These are phyloP conservation scores for Phoma sp. DNA, from an alignment of 2,329 filamentous ascomycete species.

Conservation along the genomic window DNA sequence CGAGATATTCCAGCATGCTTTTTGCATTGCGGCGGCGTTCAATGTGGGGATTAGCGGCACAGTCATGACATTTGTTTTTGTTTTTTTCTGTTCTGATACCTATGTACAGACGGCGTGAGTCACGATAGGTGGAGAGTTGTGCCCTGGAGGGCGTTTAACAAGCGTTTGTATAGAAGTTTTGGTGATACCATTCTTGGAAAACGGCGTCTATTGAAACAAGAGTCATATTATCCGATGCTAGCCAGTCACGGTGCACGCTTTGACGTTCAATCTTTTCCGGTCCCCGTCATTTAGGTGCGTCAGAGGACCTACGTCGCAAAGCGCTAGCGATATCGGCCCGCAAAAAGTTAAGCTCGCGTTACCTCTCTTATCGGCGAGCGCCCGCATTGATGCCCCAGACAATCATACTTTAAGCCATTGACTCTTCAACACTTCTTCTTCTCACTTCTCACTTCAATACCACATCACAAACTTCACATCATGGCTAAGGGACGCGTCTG, in stretches of 20 bases:
- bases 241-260: not conserved
- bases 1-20: conserved; percentile 5
- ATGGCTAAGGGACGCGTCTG: conserved; percentile 55
- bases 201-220: not conserved
- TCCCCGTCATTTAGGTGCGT: conserved; percentile 2
- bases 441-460: conserved; percentile 4
- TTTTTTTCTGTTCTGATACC: conserved; percentile 16
- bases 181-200: conserved; percentile 10
- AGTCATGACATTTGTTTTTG: not conserved
- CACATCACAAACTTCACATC: conserved; percentile 7
- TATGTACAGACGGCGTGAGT: conserved; percentile 4
- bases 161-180: conserved; percentile 5
- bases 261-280: conserved; percentile 1
- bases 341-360: conserved; percentile 22
- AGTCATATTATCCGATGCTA: conserved; percentile 8
- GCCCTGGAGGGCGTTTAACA: not conserved
- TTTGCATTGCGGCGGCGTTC: conserved; percentile 15
- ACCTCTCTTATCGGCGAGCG: conserved; percentile 24
- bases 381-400: conserved; percentile 23
- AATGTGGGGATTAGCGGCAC: conserved; percentile 14
- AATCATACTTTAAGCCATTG: conserved; percentile 21
- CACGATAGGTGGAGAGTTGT: conserved; percentile 3
- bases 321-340: conserved; percentile 28
- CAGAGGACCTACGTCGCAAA: not conserved
- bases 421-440: conserved; percentile 21